These are phyloP conservation scores for Russula emetica DNA, from an alignment of 768 basidiomycete genomes.

Conservation along the genomic window DNA sequence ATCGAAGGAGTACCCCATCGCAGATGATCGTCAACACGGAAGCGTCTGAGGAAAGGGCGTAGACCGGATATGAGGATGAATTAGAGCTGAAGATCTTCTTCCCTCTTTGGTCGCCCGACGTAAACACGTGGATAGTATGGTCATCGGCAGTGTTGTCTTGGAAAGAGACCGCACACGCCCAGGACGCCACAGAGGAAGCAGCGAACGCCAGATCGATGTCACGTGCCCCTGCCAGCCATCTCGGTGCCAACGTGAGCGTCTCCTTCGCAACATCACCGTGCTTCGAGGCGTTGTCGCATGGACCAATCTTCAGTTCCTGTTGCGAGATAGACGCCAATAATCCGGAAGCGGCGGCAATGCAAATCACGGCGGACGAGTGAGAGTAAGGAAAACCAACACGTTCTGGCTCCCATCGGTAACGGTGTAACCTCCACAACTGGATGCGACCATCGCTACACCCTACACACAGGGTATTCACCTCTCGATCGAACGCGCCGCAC, in stretches of 20 bases:
- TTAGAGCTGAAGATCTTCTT: constrained; percentile 13
- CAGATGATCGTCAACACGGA: constrained; percentile 16
- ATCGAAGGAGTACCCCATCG: constrained; percentile 7
- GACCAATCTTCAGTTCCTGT: constrained; percentile 18
- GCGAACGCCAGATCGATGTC: constrained; percentile 11
- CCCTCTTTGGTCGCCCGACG: constrained; percentile 6
- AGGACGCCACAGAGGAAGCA: constrained; percentile 6
- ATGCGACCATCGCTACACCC: constrained; percentile 16
- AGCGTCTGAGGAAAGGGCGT: constrained; percentile 15
- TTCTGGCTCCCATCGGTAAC: constrained; percentile 18
- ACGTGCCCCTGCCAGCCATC: constrained; percentile 11
- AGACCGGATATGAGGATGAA: constrained; percentile 14
- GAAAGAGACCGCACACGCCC: constrained; percentile 11
- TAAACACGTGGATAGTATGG: constrained; percentile 13
- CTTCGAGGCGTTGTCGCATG: constrained; percentile 7
- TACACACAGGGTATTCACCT: constrained; percentile 9
- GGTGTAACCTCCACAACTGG: constrained; percentile 13
- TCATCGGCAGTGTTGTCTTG: neutral
- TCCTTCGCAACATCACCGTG: neutral
- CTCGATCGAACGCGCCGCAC: constrained; percentile 15
- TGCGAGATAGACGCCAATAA: constrained; percentile 16
- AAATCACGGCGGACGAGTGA: constrained; percentile 14
- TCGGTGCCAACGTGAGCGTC: constrained; percentile 9
- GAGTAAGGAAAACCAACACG: neutral
- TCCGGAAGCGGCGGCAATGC: constrained; percentile 5